Evolutionary conservation across 371 early-diverging fungal species (phyloP).

Genomic region (Mucor plumbeus): DNA sequence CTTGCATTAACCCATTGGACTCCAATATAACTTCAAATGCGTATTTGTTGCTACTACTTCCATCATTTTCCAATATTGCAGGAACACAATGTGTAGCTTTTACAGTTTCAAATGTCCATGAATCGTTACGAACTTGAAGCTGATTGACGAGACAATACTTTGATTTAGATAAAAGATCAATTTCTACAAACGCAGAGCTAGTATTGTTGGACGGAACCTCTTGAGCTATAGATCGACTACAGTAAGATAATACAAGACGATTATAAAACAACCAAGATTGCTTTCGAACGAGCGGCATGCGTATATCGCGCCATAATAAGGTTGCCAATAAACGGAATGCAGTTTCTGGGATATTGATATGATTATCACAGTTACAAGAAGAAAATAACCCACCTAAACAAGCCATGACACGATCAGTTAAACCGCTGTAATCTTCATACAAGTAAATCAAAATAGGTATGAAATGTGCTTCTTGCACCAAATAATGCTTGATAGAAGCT

Average conservation of each 20-base stretch:
- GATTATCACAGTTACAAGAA: not conserved
- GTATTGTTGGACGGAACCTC: conserved; percentile 8
- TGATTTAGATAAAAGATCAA: conserved; percentile 38
- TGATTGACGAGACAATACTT: conserved; percentile 43
- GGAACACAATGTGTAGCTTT: conserved; percentile 47
- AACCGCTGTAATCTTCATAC: conserved; percentile 34
- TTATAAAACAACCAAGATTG: conserved; percentile 39
- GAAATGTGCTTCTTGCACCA: conserved; percentile 39
- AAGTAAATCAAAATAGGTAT: conserved; percentile 44
- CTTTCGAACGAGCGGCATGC: conserved; percentile 25
- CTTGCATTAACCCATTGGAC: conserved; percentile 70
- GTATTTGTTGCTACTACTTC: conserved; percentile 41
- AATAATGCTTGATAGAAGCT: conserved; percentile 40
- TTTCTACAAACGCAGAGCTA: conserved; percentile 33
- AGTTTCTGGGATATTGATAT: conserved; percentile 25
- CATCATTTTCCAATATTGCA: conserved; percentile 1
- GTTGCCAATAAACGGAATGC: conserved; percentile 34
- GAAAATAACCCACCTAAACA: conserved; percentile 44
- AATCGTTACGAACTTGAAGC: conserved; percentile 47
- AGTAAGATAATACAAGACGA: conserved; percentile 38
- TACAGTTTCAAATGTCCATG: conserved; percentile 80
- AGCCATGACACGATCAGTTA: conserved; percentile 37
- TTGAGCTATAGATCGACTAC: conserved; percentile 19
- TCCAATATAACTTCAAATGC: conserved; percentile 66
- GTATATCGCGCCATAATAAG: conserved; percentile 37